These are phyloP conservation scores for Globisporangium spiculum DNA, from an alignment of 352 stramenopile species.

Conservation along the genomic window DNA sequence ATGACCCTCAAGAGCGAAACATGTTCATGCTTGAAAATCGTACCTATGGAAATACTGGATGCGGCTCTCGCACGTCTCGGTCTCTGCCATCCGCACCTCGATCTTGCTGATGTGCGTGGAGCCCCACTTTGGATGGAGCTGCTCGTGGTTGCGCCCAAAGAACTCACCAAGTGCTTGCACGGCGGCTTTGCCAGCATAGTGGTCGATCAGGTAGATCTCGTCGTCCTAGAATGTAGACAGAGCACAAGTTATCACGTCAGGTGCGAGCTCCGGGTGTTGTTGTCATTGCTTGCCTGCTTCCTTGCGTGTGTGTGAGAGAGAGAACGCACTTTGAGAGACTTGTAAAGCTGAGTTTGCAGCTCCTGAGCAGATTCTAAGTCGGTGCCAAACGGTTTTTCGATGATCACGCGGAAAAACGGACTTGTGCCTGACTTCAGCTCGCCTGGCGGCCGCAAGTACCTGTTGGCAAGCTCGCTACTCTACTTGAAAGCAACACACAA, in stretches of 20 bases:
- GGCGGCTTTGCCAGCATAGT: conserved; percentile 81
- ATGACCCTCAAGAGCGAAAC: too few relatives aligned
- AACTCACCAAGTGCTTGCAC: conserved; percentile 56
- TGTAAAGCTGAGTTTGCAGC: conserved; percentile 38
- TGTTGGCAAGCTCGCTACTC: conserved; percentile 32
- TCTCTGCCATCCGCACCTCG: conserved; percentile 68
- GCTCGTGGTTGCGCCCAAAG: conserved; percentile 40
- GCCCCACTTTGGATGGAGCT: conserved; percentile 33
- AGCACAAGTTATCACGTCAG: not conserved
- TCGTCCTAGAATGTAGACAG: conserved; percentile 29
- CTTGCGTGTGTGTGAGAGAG: too few relatives aligned
- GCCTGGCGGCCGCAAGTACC: conserved; percentile 24
- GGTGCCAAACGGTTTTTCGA: conserved; percentile 80
- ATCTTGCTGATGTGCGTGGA: conserved; percentile 22
- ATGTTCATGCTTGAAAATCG: not conserved
- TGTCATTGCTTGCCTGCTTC: too few relatives aligned
- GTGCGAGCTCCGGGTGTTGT: not conserved
- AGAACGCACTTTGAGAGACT: conserved; percentile 31
- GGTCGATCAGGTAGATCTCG: conserved; percentile 84
- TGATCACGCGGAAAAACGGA: conserved; percentile 63
- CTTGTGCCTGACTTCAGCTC: not conserved
- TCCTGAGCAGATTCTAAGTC: conserved; percentile 47
- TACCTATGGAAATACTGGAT: conserved; percentile 72
- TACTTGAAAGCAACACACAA: conserved; percentile 5
- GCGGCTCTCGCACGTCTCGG: conserved; percentile 50